Conservation (phyloP, 306 rosid genomes). For the Cotoneaster glaucophyllus region DNA sequence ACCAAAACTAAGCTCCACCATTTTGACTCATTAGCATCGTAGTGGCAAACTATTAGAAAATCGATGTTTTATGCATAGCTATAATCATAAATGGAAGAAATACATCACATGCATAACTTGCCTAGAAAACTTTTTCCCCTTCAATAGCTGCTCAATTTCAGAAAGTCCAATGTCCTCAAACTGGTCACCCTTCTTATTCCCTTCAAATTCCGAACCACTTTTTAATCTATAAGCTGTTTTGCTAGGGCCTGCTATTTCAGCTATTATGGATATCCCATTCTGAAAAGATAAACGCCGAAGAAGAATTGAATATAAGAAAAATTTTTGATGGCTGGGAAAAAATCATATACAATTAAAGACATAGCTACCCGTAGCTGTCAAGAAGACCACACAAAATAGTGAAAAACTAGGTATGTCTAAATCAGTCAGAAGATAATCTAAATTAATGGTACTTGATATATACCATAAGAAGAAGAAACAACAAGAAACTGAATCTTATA, state of each 20-base stretch:
- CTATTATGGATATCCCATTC: conserved; percentile 18
- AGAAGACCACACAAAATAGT: neutral
- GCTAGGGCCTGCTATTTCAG: conserved; percentile 26
- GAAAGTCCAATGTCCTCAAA: conserved; percentile 14
- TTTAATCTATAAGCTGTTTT: conserved; percentile 7
- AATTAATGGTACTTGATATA: neutral
- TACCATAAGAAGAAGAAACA: neutral
- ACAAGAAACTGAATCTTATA: neutral
- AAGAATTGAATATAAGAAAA: neutral
- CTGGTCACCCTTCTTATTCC: conserved; percentile 3
- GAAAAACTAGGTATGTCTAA: neutral
- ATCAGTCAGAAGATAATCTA: neutral
- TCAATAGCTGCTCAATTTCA: conserved; percentile 40
- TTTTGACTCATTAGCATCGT: neutral
- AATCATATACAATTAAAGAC: neutral
- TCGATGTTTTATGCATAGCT: neutral
- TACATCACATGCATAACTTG: conserved; percentile 1
- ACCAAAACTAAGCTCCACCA: neutral
- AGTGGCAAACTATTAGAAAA: neutral
- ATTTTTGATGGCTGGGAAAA: neutral
- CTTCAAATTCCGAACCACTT: conserved; percentile 13
- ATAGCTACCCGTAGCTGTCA: neutral
- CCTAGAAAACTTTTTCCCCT: conserved; percentile 46
- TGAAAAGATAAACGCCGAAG: conserved; percentile 19
- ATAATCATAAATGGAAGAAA: neutral